Conservation (phyloP, 2,329 filamentous ascomycete genomes). For the Fusarium cicatricum region DNA sequence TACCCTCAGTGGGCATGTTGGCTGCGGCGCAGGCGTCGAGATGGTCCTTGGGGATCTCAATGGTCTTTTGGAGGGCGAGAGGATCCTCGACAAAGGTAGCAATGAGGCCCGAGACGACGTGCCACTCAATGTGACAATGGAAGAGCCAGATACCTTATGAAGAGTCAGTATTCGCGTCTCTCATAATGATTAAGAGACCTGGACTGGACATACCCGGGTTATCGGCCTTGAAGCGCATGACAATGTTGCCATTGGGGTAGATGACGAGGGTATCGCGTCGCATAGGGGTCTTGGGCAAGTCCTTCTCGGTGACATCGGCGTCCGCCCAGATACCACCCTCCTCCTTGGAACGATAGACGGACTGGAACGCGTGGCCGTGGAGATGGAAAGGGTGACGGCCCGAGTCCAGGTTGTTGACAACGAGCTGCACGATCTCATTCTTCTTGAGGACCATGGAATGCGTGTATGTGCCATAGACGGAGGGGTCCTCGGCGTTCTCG, state of each 20-base stretch:
- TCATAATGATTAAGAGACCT: accelerated
- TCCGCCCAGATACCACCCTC: constrained; percentile 64
- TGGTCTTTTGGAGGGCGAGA: constrained; percentile 65
- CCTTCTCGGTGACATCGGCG: constrained; percentile 47
- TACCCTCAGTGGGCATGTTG: constrained; percentile 65
- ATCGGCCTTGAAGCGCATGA: constrained; percentile 72
- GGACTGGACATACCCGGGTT: constrained; percentile 63
- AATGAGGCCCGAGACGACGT: constrained; percentile 70
- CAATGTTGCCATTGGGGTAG: constrained; percentile 71
- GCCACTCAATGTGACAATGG: constrained; percentile 86
- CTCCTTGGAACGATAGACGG: constrained; percentile 67
- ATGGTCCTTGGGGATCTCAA: constrained; percentile 69
- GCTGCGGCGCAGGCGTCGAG: constrained; percentile 64
- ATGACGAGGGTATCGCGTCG: constrained; percentile 74
- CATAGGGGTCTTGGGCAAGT: constrained; percentile 67
- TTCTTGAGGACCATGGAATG: constrained; percentile 74
- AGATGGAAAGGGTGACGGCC: constrained; percentile 80
- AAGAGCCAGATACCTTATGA: constrained; percentile 70
- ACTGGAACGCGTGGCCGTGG: constrained; percentile 80
- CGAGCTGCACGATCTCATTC: constrained; percentile 72
- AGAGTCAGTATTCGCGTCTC: background rate
- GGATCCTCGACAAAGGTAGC: constrained; percentile 72
- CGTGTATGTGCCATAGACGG: constrained; percentile 72
- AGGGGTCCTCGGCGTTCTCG: constrained; percentile 64
- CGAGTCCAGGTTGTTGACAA: constrained; percentile 78